A percentile compares a stretch with the other conserved stretches of the same genome.
These are phyloP conservation scores for Monilinia fructicola DNA, from an alignment of 2,329 filamentous ascomycete species.

Conservation along the genomic window DNA sequence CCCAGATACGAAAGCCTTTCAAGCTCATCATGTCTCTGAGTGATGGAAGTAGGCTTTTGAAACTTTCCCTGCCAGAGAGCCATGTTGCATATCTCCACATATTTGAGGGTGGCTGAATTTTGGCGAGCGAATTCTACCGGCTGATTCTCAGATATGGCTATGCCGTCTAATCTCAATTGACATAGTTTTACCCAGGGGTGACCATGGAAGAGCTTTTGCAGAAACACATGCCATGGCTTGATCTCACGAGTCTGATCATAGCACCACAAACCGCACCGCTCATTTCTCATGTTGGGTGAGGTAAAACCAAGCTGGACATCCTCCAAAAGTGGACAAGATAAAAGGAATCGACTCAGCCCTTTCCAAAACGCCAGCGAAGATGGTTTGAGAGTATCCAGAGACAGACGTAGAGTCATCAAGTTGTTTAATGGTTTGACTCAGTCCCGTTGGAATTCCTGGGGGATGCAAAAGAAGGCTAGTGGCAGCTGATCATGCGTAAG, in stretches of 20 bases:
- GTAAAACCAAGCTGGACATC: constrained; percentile 1
- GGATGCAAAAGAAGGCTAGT: constrained; percentile 4
- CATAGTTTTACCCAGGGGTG: constrained; percentile 10
- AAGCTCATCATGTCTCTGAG: neutral
- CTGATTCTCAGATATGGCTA: constrained; percentile 12
- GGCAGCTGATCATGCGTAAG: constrained; percentile 10
- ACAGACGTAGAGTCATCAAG: neutral
- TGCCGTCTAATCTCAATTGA: constrained; percentile 16
- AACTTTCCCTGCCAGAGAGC: neutral
- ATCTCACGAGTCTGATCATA: too few relatives aligned
- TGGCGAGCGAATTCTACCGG: constrained; percentile 7
- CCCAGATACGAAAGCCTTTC: neutral
- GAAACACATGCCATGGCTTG: constrained; percentile 3
- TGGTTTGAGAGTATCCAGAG: neutral
- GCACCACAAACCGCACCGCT: neutral
- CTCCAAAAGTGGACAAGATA: neutral
- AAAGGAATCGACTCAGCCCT: neutral
- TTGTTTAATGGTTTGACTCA: neutral
- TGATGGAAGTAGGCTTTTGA: neutral
- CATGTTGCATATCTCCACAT: constrained; percentile 8
- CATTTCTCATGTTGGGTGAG: too few relatives aligned
- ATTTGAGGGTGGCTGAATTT: constrained; percentile 1
- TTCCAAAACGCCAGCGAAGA: constrained; percentile 1
- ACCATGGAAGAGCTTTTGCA: constrained; percentile 4
- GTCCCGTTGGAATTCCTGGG: neutral